A percentile compares a stretch with the other conserved stretches of the same genome.
Conservation (phyloP, 306 rosid species). For the Cajanus cajan region DNA sequence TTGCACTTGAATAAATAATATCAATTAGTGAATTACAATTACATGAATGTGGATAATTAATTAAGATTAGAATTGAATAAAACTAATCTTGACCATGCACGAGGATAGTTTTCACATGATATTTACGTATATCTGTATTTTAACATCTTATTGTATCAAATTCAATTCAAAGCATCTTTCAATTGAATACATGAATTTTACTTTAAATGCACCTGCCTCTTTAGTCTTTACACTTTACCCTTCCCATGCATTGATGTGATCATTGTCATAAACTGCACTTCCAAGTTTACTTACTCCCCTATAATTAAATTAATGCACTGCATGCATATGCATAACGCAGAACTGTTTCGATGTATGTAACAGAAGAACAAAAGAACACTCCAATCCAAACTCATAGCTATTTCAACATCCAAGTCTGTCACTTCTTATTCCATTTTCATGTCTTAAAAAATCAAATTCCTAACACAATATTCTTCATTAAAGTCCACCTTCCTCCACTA, state of each 20-base stretch:
- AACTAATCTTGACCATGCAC: background rate
- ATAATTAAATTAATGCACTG: slow-evolving; percentile 12
- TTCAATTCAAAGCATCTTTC: background rate
- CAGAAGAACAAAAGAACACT: slow-evolving; percentile 56
- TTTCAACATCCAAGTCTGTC: slow-evolving; percentile 56
- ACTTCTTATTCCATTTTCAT: slow-evolving; percentile 29
- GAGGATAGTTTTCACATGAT: background rate
- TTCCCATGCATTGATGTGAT: slow-evolving; percentile 39
- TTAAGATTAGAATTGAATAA: background rate
- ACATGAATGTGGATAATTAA: background rate
- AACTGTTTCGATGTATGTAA: slow-evolving; percentile 34
- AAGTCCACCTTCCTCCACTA: slow-evolving; percentile 4
- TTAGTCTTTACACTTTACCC: slow-evolving; percentile 21
- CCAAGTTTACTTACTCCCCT: slow-evolving; percentile 23
- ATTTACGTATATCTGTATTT: background rate
- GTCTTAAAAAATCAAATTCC: slow-evolving; percentile 41
- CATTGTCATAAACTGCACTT: slow-evolving; percentile 24
- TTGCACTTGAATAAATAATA: background rate
- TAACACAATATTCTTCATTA: slow-evolving; percentile 26
- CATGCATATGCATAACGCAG: background rate
- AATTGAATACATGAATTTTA: slow-evolving; percentile 13
- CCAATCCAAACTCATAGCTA: slow-evolving; percentile 46
- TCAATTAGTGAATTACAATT: background rate
- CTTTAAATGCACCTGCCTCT: slow-evolving; percentile 21
- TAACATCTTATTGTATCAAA: background rate